Percentiles rank a stretch among this genome's conserved stretches.
phyloP scores from a whole-genome alignment of 805 yeast species.

The Saturnispora silvae region DNA sequence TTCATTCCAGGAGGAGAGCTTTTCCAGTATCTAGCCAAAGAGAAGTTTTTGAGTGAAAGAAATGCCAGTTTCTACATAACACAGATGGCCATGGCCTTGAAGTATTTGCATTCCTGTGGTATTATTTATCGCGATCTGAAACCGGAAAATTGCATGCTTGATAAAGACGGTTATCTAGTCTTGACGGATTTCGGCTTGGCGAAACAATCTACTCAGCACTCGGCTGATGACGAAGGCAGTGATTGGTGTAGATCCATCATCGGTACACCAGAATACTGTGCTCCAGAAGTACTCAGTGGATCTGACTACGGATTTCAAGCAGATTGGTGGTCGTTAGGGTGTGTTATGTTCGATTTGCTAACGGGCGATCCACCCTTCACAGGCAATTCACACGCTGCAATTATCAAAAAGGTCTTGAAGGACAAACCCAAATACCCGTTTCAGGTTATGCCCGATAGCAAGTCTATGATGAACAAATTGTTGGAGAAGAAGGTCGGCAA shows the following conservation, averaged over 20 bases:
- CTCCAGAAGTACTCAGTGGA: conserved; percentile 77
- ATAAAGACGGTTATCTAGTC: conserved; percentile 64
- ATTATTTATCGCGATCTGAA: conserved; percentile 80
- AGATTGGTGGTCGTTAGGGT: conserved; percentile 88
- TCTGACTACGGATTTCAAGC: conserved; percentile 65
- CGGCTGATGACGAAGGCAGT: conserved; percentile 12
- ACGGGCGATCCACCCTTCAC: conserved; percentile 84
- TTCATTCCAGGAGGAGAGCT: conserved; percentile 89
- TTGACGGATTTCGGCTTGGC: conserved; percentile 81
- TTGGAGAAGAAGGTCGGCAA: conserved; percentile 57
- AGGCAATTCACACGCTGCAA: conserved; percentile 64
- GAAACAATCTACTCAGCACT: conserved; percentile 28
- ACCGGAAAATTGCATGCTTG: conserved; percentile 80
- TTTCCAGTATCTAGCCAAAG: conserved; percentile 45
- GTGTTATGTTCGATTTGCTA: conserved; percentile 65
- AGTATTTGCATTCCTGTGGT: conserved; percentile 65
- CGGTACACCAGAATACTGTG: conserved; percentile 79
- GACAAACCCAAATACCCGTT: conserved; percentile 58
- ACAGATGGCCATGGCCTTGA: conserved; percentile 66
- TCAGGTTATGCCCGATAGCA: conserved; percentile 66
- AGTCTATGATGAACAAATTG: conserved; percentile 55
- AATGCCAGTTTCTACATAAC: conserved; percentile 67
- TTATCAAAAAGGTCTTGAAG: conserved; percentile 58
- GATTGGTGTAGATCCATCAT: conserved; percentile 46
- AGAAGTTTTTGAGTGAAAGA: conserved; percentile 39